These are phyloP conservation scores for Sarocladium kiliense DNA, from an alignment of 2,329 filamentous ascomycete species.

Conservation along the genomic window DNA sequence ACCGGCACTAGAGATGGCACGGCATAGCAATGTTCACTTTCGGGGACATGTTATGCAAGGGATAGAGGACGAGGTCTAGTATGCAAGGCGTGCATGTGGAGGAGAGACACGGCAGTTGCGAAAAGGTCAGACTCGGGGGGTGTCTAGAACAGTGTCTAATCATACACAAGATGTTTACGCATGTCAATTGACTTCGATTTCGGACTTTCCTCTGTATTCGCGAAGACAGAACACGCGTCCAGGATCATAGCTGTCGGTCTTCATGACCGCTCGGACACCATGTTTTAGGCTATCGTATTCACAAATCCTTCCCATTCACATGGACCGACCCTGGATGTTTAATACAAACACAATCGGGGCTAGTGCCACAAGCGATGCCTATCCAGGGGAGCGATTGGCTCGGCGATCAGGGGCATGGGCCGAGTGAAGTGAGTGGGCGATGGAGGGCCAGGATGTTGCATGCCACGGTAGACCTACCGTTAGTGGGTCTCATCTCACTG, in stretches of 20 bases:
- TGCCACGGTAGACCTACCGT: not conserved
- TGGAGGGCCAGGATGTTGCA: not conserved
- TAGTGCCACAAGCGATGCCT: not conserved
- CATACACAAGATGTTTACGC: not conserved
- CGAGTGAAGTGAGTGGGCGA: not conserved
- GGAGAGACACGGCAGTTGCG: constrained; percentile 7
- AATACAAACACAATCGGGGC: not conserved
- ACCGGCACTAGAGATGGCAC: not conserved
- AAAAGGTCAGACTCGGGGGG: not conserved
- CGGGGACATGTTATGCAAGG: constrained; percentile 1
- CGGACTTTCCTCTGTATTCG: not conserved
- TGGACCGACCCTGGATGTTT: not conserved
- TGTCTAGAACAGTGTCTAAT: constrained; percentile 9
- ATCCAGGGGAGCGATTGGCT: not conserved
- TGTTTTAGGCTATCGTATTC: constrained; percentile 3
- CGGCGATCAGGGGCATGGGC: not conserved
- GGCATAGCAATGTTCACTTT: not conserved
- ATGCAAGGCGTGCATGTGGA: not conserved
- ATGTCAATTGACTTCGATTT: not conserved
- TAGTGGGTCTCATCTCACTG: constrained; percentile 3
- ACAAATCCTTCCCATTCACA: not conserved
- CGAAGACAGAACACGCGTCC: too few relatives aligned
- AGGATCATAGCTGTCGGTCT: too few relatives aligned
- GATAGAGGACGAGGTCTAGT: not conserved
- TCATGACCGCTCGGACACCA: not conserved